Evolutionary conservation across 2,329 filamentous ascomycete species (phyloP).

Genomic region (Penicillium vulpinum): DNA sequence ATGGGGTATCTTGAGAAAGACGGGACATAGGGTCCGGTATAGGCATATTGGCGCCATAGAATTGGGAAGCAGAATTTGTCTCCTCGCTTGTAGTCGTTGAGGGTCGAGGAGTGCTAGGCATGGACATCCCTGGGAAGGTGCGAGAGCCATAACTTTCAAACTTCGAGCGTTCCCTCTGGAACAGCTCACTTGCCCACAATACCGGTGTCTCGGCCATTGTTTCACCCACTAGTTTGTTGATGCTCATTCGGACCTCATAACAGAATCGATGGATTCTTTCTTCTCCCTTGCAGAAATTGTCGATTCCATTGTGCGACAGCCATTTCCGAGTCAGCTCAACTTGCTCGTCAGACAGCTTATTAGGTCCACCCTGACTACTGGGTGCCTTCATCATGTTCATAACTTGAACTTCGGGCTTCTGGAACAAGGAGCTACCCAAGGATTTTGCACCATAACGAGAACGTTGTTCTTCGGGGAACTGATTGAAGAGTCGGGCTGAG

Average conservation of each 20-base stretch:
- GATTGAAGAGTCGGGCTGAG: constrained; percentile 42
- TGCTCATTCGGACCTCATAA: constrained; percentile 82
- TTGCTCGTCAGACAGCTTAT: constrained; percentile 95
- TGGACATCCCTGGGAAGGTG: constrained; percentile 37
- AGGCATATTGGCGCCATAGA: constrained; percentile 29
- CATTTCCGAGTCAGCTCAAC: constrained; percentile 80
- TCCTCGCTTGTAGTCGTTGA: constrained; percentile 50
- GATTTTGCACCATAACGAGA: constrained; percentile 49
- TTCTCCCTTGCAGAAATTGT: constrained; percentile 93
- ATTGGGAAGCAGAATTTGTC: constrained; percentile 30
- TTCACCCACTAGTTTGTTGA: constrained; percentile 81
- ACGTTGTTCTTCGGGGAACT: constrained; percentile 33
- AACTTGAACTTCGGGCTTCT: constrained; percentile 79
- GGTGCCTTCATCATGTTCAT: constrained; percentile 82
- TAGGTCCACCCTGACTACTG: constrained; percentile 82
- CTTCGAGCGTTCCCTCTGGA: constrained; percentile 63
- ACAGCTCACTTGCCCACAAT: constrained; percentile 89
- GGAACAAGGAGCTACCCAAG: constrained; percentile 61
- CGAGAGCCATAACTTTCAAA: constrained; percentile 44
- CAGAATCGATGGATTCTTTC: constrained; percentile 93
- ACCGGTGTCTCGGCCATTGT: constrained; percentile 82
- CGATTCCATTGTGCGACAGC: constrained; percentile 77
- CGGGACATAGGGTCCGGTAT: constrained; percentile 33
- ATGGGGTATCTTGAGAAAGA: constrained; percentile 37
- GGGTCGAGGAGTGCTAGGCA: constrained; percentile 49